A percentile compares a stretch with the other conserved stretches of the same genome.
phyloP scores from a whole-genome alignment of 352 stramenopile species.

The Blastocystis sp. region DNA sequence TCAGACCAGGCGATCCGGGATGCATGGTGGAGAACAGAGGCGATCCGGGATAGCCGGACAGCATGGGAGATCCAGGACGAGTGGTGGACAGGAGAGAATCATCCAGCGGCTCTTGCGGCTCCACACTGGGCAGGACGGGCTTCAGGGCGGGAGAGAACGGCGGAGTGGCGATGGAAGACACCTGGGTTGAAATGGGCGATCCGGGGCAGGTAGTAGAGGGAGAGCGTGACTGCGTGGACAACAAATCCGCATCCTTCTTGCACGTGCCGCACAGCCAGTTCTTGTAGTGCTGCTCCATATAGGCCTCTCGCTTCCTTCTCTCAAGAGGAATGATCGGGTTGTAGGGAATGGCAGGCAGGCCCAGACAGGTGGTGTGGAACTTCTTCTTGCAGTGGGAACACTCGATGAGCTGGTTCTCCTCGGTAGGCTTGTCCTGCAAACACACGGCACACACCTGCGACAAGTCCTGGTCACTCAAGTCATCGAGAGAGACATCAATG shows the following conservation, averaged over 20 bases:
- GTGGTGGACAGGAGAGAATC: background rate
- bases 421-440: conserved; percentile 45
- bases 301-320: conserved; percentile 22
- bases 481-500: conserved; percentile 44
- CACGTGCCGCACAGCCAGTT: conserved; percentile 52
- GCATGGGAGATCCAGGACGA: background rate
- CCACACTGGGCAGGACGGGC: background rate
- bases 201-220: background rate
- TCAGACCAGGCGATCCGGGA: no score
- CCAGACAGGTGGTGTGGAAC: conserved; percentile 47
- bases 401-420: conserved; percentile 38
- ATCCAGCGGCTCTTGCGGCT: background rate
- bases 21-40: background rate
- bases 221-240: background rate
- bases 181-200: background rate
- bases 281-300: conserved; percentile 50
- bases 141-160: background rate
- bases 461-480: background rate
- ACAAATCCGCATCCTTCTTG: background rate
- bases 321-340: conserved; percentile 1
- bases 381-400: conserved; percentile 55
- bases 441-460: conserved; percentile 47
- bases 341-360: conserved; percentile 39
- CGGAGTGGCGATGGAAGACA: background rate
- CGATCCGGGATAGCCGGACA: background rate